Evolutionary conservation across 345 rosid species (phyloP).

Genomic region (Mercurialis annua): DNA sequence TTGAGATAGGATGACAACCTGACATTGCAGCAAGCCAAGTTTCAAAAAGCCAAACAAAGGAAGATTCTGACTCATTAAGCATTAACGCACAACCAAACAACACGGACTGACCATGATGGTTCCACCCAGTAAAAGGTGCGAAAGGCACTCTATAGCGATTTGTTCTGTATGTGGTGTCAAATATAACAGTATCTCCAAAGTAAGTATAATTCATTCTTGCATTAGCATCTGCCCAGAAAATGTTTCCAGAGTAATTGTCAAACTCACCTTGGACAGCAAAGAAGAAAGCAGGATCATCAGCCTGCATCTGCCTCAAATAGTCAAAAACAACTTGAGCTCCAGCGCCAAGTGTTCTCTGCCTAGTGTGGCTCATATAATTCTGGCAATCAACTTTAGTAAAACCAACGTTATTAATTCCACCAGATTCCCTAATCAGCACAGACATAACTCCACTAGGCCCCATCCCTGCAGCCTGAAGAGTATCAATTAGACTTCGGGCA

Average conservation of each 20-base stretch:
- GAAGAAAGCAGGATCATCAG: constrained; percentile 38
- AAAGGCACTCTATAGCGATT: constrained; percentile 42
- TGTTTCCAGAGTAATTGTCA: constrained; percentile 34
- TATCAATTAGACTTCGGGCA: constrained; percentile 49
- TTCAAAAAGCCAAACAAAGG: constrained; percentile 45
- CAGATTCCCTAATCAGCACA: constrained; percentile 48
- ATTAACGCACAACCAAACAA: constrained; percentile 48
- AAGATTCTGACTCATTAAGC: constrained; percentile 44
- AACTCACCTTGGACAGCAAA: constrained; percentile 39
- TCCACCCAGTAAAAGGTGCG: constrained; percentile 46
- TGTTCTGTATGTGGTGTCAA: constrained; percentile 40
- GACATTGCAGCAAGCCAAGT: constrained; percentile 46
- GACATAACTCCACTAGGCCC: constrained; percentile 49
- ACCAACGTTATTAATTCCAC: constrained; percentile 48
- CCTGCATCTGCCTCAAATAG: constrained; percentile 39
- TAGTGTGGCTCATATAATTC: constrained; percentile 45
- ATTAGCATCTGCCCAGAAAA: constrained; percentile 46
- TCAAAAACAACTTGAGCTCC: constrained; percentile 37
- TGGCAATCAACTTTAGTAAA: constrained; percentile 52
- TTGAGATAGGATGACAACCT: constrained; percentile 35
- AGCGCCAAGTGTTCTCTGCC: constrained; percentile 42
- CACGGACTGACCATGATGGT: constrained; percentile 49
- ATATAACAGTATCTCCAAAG: constrained; percentile 44
- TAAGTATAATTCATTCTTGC: constrained; percentile 33
- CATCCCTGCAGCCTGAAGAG: constrained; percentile 57